These are phyloP conservation scores for Mycosphaerella sp. DNA, from an alignment of 2,329 filamentous ascomycete genomes.

Conservation along the genomic window DNA sequence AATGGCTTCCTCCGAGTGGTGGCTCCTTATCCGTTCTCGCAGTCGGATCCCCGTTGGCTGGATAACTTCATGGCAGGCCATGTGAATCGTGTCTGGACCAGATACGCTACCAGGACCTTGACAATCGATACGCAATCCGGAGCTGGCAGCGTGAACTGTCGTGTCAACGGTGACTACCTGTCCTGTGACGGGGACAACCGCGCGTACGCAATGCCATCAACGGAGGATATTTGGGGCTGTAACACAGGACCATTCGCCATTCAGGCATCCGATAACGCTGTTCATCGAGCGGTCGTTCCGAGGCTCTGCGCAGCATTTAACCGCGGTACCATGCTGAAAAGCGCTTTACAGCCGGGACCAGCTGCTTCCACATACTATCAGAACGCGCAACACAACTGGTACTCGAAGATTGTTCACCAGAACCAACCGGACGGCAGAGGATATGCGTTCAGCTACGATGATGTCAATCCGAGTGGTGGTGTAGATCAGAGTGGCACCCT, in stretches of 20 bases:
- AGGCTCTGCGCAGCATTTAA: conserved; percentile 73
- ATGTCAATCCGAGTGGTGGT: conserved; percentile 44
- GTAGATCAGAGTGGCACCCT: conserved; percentile 50
- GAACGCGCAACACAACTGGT: conserved; percentile 44
- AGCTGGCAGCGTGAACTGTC: conserved; percentile 49
- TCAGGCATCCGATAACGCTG: conserved; percentile 35
- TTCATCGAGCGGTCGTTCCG: conserved; percentile 57
- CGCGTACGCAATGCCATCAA: conserved; percentile 52
- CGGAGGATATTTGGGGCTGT: conserved; percentile 62
- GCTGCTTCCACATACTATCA: conserved; percentile 42
- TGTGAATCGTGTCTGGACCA: conserved; percentile 47
- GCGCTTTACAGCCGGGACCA: conserved; percentile 42
- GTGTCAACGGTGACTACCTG: conserved; percentile 39
- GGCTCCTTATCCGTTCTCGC: conserved; percentile 40
- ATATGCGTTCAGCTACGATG: conserved; percentile 64
- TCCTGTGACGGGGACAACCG: conserved; percentile 39
- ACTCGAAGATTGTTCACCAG: conserved; percentile 54
- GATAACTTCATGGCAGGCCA: conserved; percentile 47
- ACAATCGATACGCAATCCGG: conserved; percentile 60
- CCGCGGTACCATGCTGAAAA: conserved; percentile 58
- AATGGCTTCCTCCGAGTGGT: conserved; percentile 39
- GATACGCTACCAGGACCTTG: conserved; percentile 44
- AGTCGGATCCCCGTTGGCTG: conserved; percentile 43
- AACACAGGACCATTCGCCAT: conserved; percentile 57
- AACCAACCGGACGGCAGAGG: conserved; percentile 55